These are phyloP conservation scores for Cytospora piceicola DNA, from an alignment of 2,329 filamentous ascomycete species.

Conservation along the genomic window DNA sequence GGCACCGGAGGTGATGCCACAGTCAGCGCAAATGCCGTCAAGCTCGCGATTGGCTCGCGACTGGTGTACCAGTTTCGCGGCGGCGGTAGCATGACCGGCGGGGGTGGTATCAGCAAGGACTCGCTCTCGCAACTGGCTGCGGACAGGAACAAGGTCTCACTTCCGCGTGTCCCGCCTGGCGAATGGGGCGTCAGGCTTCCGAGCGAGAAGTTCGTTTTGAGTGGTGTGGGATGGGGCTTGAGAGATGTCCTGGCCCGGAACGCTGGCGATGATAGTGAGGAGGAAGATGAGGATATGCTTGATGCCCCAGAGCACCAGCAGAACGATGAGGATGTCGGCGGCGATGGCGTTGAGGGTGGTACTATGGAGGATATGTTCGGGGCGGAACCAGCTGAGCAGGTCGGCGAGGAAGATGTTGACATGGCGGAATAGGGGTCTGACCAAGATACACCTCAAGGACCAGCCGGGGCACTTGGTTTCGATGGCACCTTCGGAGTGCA, in stretches of 20 bases:
- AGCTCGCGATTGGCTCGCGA: conserved; percentile 72
- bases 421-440: conserved; percentile 40
- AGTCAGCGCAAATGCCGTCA: conserved; percentile 69
- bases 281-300: conserved; percentile 46
- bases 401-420: conserved; percentile 41
- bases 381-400: conserved; percentile 36
- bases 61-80: conserved; percentile 71
- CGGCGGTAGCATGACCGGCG: conserved; percentile 50
- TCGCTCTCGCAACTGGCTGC: conserved; percentile 76
- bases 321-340: conserved; percentile 47
- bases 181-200: conserved; percentile 71
- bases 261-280: conserved; percentile 47
- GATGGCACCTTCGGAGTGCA: neutral
- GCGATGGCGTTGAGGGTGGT: conserved; percentile 56
- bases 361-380: conserved; percentile 54
- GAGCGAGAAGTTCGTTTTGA: conserved; percentile 70
- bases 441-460: neutral
- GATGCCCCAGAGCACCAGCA: conserved; percentile 52
- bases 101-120: conserved; percentile 67
- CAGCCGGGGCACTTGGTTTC: neutral
- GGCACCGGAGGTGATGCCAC: conserved; percentile 53
- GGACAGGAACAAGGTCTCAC: conserved; percentile 68
- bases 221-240: conserved; percentile 67
- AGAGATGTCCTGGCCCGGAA: conserved; percentile 61
- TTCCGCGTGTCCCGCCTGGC: conserved; percentile 65